Base-by-base conservation (phyloP, 1,139 yeast species). In the Hansenula sp. region DNA sequence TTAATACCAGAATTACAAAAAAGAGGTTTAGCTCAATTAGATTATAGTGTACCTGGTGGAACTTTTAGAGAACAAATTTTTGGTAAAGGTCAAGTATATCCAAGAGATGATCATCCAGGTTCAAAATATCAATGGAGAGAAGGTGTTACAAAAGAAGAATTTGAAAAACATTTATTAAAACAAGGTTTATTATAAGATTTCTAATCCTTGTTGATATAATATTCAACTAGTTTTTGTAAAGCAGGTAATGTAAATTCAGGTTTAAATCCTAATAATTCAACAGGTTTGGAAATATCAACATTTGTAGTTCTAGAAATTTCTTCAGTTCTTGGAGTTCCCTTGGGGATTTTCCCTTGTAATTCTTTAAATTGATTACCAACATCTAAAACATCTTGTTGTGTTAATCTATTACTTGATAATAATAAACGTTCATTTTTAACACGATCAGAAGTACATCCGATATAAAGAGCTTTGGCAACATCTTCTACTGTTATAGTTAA, bases 101-200 rank as follows among this genome's bases (percentile, higher is more conserved):
- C 36, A 16, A 26, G 36, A 21, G 24, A 26, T 3, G 39, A 37
- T 28, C 71, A 66, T 44, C 70, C 70, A 9, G 70, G 70, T 9
- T 47, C 62, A 44, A 51, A 51, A 6, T 52, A 64, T 29, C 61
- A 68, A 48, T 66, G 71, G 71, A 59, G 53, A 36, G 54, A 57
- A 6, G 64, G 60, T 11, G 62, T 57, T 39, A 40, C 62, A 2
- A 61, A 55, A 39, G 64, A 62, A 38, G 66, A 63, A 20, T 63
- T 62, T 45, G 70, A 66, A 34, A 32, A 34, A 14, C 14, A 20
- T 13, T 20, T 30, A 8, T 40, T 45, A 19, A 18, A 43, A 9
- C 13, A 14, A 24, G 31, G 26, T n/a, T 19, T 31, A 20, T 31
- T 20, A 13, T 21, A 11, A 12, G 6, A 9, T 4, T 11, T 10